Base-by-base conservation (phyloP, 805 yeast species). In the Pichia deserticola region DNA sequence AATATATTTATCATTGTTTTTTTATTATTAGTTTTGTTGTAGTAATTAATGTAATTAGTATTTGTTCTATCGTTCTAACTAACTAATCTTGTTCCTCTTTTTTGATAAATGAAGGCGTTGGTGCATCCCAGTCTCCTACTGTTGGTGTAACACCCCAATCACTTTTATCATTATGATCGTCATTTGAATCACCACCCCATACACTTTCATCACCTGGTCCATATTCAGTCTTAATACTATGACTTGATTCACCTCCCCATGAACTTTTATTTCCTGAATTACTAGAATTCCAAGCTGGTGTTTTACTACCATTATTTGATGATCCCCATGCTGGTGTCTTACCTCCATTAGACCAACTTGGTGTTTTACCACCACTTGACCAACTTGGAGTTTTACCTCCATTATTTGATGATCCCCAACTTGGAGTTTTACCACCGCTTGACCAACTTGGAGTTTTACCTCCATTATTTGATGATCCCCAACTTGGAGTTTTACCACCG, bases 301-400 rank as follows among this genome's bases (percentile, higher is more conserved):
- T 71, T 50, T 61, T 68, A 8, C 56, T 50, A 2, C 73, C 53
- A 38, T 54, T 60, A 15, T 33, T 37, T 10, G 36, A 11, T 10
- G 68, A 59, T 51, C 59, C 60, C 72, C 74, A 70, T 15, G 70
- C 67, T 5, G 81, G 74, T 27, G 75, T 75, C 42, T 66, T 66
- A 30, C 65, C 63, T 45, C 72, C 63, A 5, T 38, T 25, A 13
- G 79, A 63, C 81, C 82, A 78, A 5, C 79, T 68, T 7, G 84
- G 78, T 12, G 78, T 69, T 56, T 72, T 75, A 44, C 79, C 75
- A 20, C 63, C 66, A 37, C 44, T 37, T 7, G 71, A 62, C 70
- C 72, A 57, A 54, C 65, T 62, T 40, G 65, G 65, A 12, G 68
- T 60, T 45, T 66, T 66, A 50, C 60, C 63, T 6, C 69, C 51